Base-by-base conservation (phyloP, 495 filamentous ascomycete species). In the Cudoniella acicularis region DNA sequence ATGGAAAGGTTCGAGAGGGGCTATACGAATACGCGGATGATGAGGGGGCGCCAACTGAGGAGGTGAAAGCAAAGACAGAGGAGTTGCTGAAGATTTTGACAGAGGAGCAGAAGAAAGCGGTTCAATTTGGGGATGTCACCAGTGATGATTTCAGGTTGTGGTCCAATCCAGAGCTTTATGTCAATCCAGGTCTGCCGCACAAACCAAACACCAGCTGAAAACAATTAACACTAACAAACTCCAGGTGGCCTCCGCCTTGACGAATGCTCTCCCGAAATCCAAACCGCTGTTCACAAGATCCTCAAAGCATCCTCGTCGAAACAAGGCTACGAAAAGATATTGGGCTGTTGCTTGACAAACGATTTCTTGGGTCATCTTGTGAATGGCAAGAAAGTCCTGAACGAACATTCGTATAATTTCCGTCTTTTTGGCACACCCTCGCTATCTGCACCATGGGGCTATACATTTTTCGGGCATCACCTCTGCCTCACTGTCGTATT, bases 321-420 rank as follows among this genome's bases (percentile, higher is more conserved):
- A 0, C 82, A 85, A 61, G 88, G 88, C 41, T 92, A 90, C 72
- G 73, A 77, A 25, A 91, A 91, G 62, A 86, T 86, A 56, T 65
- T 84, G 36, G 77, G 68, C 17, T 86, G 86, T 4, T 89, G 89
- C 83, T 82, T 83, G 66, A 88, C 87, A 69, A 92, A 92, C 73
- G 83, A 84, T 61, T 92, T 90, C 76, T 80, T 92, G 2, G 88
- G 88, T 57, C 79, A 87, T 48, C 75, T 92, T 8, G 82, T 86
- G 25, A 64, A 78, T 26, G 79, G 82, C 3, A 77, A 79, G 0
- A 67, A 69, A 16, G 80, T 92, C 26, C 84, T 88, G 76, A 90
- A 90, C 73, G 81, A 88, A 67, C 77, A 82, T 72, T 85, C 81
- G 46, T 92, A 91, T 76, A 90, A 91, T 72, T 87, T 91, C 67